Evolutionary conservation across 352 stramenopile genomes (phyloP).

Genomic region (Phytopythium kandeliae): DNA sequence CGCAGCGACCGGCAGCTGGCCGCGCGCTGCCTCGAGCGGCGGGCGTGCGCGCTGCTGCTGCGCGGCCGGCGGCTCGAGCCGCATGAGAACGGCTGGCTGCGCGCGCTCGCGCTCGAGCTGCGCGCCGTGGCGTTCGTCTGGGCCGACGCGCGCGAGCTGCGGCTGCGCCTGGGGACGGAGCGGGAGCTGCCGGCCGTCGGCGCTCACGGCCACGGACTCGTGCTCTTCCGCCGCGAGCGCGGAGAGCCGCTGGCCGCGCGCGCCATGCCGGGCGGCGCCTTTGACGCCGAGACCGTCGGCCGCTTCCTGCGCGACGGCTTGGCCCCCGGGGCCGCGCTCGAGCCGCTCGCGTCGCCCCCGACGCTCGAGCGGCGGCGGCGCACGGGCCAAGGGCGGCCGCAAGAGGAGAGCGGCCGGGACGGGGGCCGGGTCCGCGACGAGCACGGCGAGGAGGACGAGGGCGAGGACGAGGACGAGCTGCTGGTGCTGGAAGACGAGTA

Average conservation of each 20-base stretch:
- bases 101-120: slow-evolving; percentile 47
- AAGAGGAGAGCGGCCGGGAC: too few species aligned
- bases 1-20: slow-evolving; percentile 66
- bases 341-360: slow-evolving; percentile 42
- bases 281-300: slow-evolving; percentile 48
- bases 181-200: slow-evolving; percentile 35
- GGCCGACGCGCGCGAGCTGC: slow-evolving; percentile 56
- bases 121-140: slow-evolving; percentile 64
- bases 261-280: slow-evolving; percentile 47
- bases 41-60: slow-evolving; percentile 60
- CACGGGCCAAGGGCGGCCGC: too few species aligned
- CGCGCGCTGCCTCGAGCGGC: slow-evolving; percentile 53
- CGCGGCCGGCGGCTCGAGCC: slow-evolving; percentile 44
- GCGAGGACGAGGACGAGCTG: too few species aligned
- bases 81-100: slow-evolving; percentile 73
- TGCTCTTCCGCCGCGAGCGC: slow-evolving; percentile 58
- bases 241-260: slow-evolving; percentile 36
- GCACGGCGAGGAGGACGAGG: slow-evolving; percentile 30
- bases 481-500: slow-evolving; percentile 51
- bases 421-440: too few species aligned
- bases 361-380: slow-evolving; percentile 24
- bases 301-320: slow-evolving; percentile 51
- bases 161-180: slow-evolving; percentile 72
- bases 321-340: slow-evolving; percentile 22
- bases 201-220: slow-evolving; percentile 45